A percentile compares a stretch with the other conserved stretches of the same genome.
These are phyloP conservation scores for Sanghuangporus baumii DNA, from an alignment of 1,284 basidiomycete species.

Conservation along the genomic window DNA sequence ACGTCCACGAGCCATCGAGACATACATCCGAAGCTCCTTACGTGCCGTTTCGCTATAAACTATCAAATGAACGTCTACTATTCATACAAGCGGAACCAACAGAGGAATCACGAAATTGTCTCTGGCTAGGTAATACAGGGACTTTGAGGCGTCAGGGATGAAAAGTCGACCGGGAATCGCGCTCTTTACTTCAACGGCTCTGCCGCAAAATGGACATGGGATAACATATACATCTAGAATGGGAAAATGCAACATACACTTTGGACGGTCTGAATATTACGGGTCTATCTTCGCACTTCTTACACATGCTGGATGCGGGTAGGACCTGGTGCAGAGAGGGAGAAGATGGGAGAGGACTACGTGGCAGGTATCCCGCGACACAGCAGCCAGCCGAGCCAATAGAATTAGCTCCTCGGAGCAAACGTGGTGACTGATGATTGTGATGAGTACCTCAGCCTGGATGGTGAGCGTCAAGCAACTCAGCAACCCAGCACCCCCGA, in stretches of 20 bases:
- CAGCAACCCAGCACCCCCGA: too few relatives aligned
- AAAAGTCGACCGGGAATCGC: conserved; percentile 60
- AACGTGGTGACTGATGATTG: too few relatives aligned
- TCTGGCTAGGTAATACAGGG: conserved; percentile 51
- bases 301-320: background rate
- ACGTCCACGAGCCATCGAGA: background rate
- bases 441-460: too few relatives aligned
- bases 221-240: background rate
- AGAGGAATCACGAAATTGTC: conserved; percentile 50
- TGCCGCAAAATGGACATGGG: conserved; percentile 17
- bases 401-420: too few relatives aligned
- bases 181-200: conserved; percentile 40
- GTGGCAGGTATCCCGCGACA: too few relatives aligned
- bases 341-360: too few relatives aligned
- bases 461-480: too few relatives aligned
- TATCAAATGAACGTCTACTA: conserved; percentile 45
- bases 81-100: conserved; percentile 54
- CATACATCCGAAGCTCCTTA: conserved; percentile 31
- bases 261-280: background rate
- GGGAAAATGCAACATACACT: background rate
- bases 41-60: conserved; percentile 24
- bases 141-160: conserved; percentile 58
- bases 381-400: too few relatives aligned
- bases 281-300: background rate
- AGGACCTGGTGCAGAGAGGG: background rate